Evolutionary conservation across 1,284 basidiomycete genomes (phyloP).

Genomic region (Fistulinella cinereoalba): DNA sequence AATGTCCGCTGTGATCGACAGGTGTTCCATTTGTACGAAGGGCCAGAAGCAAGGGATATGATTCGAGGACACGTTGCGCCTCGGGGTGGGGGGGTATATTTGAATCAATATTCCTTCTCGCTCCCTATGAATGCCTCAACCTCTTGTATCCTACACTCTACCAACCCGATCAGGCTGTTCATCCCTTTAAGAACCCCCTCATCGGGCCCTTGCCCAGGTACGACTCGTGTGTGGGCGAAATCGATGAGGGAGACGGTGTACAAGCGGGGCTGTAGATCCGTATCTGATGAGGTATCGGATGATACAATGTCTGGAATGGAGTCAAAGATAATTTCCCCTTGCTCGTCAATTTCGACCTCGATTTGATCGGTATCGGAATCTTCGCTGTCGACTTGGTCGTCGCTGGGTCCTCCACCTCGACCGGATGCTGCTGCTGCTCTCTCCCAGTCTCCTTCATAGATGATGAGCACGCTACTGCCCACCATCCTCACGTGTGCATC

Average conservation of each 20-base stretch:
- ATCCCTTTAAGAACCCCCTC: conserved; percentile 33
- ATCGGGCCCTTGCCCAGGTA: conserved; percentile 76
- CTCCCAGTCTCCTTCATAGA: conserved; percentile 78
- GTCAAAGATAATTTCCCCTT: conserved; percentile 38
- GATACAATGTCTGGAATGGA: conserved; percentile 34
- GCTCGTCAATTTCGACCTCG: conserved; percentile 38
- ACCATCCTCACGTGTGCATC: conserved; percentile 76
- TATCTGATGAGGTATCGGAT: conserved; percentile 31
- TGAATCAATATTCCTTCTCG: neutral
- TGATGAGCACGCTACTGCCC: conserved; percentile 75
- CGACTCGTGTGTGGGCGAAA: conserved; percentile 84
- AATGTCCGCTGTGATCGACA: no score
- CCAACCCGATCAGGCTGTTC: conserved; percentile 23
- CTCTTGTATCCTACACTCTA: conserved; percentile 18
- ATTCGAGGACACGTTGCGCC: no score
- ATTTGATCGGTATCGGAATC: conserved; percentile 30
- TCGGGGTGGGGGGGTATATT: no score
- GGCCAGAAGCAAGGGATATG: no score
- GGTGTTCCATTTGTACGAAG: no score
- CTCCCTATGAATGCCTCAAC: conserved; percentile 7
- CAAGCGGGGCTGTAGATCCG: conserved; percentile 46
- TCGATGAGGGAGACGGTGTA: conserved; percentile 83
- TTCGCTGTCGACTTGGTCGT: conserved; percentile 23
- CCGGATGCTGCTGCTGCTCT: conserved; percentile 39
- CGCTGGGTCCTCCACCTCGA: conserved; percentile 40